A percentile compares a stretch with the other conserved stretches of the same genome.
phyloP scores from a whole-genome alignment of 495 filamentous ascomycete genomes.

The Parathielavia hyrcaniae region DNA sequence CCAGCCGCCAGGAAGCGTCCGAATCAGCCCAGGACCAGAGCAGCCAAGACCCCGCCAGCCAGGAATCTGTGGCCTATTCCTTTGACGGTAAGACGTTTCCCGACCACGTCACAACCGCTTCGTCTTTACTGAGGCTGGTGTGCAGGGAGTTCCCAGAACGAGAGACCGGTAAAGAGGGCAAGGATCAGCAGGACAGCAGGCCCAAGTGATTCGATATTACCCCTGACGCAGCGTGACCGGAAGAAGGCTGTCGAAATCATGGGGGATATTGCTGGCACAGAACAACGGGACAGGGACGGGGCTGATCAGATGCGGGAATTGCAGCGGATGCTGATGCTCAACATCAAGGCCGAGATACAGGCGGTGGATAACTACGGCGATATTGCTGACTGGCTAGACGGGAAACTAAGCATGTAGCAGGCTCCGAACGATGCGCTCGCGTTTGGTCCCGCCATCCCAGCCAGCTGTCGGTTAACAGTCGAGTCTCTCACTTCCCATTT shows the following conservation, averaged over 20 bases:
- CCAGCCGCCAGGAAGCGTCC: not conserved
- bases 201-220: slow-evolving; percentile 28
- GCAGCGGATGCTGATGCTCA: slow-evolving; percentile 80
- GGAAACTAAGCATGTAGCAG: slow-evolving; percentile 24
- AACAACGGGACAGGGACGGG: slow-evolving; percentile 8
- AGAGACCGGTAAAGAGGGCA: slow-evolving; percentile 16
- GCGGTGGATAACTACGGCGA: slow-evolving; percentile 59
- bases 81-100: slow-evolving; percentile 4
- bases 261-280: slow-evolving; percentile 32
- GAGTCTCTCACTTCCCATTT: no score
- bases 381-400: slow-evolving; percentile 61
- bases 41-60: slow-evolving; percentile 20
- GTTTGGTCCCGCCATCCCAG: no score
- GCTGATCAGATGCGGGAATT: slow-evolving; percentile 57
- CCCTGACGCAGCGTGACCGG: slow-evolving; percentile 55
- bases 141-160: slow-evolving; percentile 5
- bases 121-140: not conserved
- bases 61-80: slow-evolving; percentile 16
- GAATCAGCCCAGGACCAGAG: slow-evolving; percentile 10
- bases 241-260: slow-evolving; percentile 64
- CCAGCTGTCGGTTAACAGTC: no score
- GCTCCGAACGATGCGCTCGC: no score
- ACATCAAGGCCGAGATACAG: slow-evolving; percentile 87
- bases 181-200: slow-evolving; percentile 6
- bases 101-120: not conserved